A percentile compares a stretch with the other conserved stretches of the same genome.
Conservation (phyloP, 495 filamentous ascomycete genomes). For the Xylaria telfairii region DNA sequence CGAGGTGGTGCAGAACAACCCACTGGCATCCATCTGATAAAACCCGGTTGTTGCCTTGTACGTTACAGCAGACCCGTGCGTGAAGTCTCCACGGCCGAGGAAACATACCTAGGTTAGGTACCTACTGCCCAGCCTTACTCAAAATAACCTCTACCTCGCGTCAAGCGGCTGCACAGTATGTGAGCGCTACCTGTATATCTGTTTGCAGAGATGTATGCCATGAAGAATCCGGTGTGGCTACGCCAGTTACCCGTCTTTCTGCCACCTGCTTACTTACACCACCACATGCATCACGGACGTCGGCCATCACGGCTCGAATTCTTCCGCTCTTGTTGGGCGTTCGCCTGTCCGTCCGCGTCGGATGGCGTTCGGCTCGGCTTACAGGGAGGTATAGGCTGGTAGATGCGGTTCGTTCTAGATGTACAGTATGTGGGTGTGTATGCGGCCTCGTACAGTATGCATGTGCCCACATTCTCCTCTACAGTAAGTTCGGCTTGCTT, state of each 20-base stretch:
- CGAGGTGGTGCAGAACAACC: too few relatives aligned
- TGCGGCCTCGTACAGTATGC: not conserved
- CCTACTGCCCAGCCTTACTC: not conserved
- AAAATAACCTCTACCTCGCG: not conserved
- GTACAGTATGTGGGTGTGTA: not conserved
- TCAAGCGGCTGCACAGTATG: not conserved
- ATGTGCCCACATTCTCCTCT: not conserved
- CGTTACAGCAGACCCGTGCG: too few relatives aligned
- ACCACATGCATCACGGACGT: not conserved
- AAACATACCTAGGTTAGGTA: not conserved
- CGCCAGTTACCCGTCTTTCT: not conserved
- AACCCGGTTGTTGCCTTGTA: not conserved
- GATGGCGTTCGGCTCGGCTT: not conserved
- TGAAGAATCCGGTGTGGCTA: not conserved
- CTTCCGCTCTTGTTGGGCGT: not conserved
- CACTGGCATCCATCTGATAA: not conserved
- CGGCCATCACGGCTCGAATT: not conserved
- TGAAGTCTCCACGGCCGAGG: not conserved
- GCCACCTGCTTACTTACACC: not conserved
- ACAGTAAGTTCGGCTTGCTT: not conserved
- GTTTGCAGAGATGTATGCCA: too few relatives aligned
- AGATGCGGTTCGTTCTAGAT: not conserved
- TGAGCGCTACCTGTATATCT: not conserved
- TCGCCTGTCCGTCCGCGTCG: too few relatives aligned
- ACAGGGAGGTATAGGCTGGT: not conserved